Base-by-base conservation (phyloP, 192 early-diverging fungal species). In the Coemansia sp. region DNA sequence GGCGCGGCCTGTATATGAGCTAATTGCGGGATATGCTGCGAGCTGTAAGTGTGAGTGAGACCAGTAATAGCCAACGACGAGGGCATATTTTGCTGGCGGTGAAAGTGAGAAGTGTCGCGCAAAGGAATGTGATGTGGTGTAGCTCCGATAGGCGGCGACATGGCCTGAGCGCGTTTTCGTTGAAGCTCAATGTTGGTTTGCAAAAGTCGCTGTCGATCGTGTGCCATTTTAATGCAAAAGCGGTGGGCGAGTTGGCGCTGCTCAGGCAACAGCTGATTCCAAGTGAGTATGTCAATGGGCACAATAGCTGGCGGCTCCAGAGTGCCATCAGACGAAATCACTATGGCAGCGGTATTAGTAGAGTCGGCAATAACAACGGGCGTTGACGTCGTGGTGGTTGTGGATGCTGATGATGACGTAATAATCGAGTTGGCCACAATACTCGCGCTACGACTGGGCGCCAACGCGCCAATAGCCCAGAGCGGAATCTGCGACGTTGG, bases 201-300 rank as follows among this genome's bases (percentile, higher is more conserved):
- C 20, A 59, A 35, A 14, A 39, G 59, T 1, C 71, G 63, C 14
- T 57, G 48, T 2, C 62, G 71, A 21, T 80, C 77, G 56, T 74
- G 77, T 1, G 69, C 66, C 72, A 74, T 74, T 39, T 80, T 80
- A 14, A 71, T 58, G 40, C 72, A 80, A 58, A 70, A 80, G 38
- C 77, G 72, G 24, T 80, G 66, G 0, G 77, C 77, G 50, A 80
- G 61, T 3, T 62, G 65, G 23, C 69, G 72, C 69, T 80, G 77
- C 57, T 74, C 70, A 6, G 77, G 77, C 7, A 74, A 59, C 42
- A 80, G 71, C 66, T 80, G 77, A 35, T 80, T 80, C 77, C 77
- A 80, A 18, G 72, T 71, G n/a, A 73, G 46, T 20, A 74, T 73
- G 53, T 80, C 77, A 14, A 80, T 80, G 4, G 77, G 77, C 53